Percentiles rank a stretch among this genome's conserved stretches.
Conservation (phyloP, 768 basidiomycete genomes). For the Paxillus ammoniavirescens region DNA sequence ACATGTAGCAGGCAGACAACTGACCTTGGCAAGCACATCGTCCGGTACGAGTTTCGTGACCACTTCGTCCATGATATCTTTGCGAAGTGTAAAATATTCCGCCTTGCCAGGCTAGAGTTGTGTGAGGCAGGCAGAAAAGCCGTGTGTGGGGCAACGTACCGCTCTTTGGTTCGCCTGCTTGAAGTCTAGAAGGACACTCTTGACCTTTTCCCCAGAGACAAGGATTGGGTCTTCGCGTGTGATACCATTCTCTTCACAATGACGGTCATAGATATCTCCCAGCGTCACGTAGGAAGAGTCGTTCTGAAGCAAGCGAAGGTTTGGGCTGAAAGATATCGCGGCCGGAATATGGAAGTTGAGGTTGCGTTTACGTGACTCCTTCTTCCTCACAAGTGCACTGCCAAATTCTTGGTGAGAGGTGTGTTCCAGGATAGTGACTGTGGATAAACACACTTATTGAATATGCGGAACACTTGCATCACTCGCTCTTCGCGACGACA, state of each 20-base stretch:
- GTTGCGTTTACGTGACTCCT: constrained; percentile 91
- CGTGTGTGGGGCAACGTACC: constrained; percentile 22
- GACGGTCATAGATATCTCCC: constrained; percentile 92
- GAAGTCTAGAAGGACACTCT: constrained; percentile 62
- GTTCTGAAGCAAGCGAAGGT: constrained; percentile 82
- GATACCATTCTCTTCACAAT: constrained; percentile 73
- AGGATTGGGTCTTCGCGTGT: constrained; percentile 87
- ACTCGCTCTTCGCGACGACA: constrained; percentile 91
- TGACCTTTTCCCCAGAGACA: constrained; percentile 81
- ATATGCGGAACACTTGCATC: constrained; percentile 89
- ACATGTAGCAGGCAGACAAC: constrained; percentile 5
- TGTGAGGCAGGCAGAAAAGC: not conserved
- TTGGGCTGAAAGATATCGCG: constrained; percentile 80
- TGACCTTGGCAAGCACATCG: constrained; percentile 77
- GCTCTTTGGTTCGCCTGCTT: constrained; percentile 45
- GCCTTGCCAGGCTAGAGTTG: constrained; percentile 51
- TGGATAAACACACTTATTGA: constrained; percentile 68
- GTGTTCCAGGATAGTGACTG: not conserved
- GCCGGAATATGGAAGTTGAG: constrained; percentile 90
- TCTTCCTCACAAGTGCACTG: constrained; percentile 82
- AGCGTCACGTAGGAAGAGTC: constrained; percentile 90
- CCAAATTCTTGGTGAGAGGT: constrained; percentile 2
- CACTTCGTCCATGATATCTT: constrained; percentile 89
- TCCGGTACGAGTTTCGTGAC: constrained; percentile 87
- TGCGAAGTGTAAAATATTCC: constrained; percentile 70